Base-by-base conservation (phyloP, 1,139 yeast genomes). In the Pichia sp. region DNA sequence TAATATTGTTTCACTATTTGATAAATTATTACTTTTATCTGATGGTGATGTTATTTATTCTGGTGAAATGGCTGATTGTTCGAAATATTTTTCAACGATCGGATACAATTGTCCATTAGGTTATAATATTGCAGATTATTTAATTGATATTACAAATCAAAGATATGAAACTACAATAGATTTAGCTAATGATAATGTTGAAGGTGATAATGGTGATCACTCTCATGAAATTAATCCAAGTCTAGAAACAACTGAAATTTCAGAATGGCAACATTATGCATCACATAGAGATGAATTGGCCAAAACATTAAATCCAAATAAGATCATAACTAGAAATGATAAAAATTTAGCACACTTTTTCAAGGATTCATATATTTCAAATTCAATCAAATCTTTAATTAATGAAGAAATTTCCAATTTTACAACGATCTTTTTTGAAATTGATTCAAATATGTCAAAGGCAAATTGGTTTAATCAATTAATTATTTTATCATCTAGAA, bases 211-310 rank as follows among this genome's bases (percentile, higher is more conserved):
- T 5, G 74, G 72, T 49, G 58, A 55, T 5, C 61, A 58, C 43
- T 60, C 71, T 11, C 82, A 79, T 53, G 71, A 70, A 14, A 59
- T 67, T n/a, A 70, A 49, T 55, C 62, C 53, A 63, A 70, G 69
- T 14, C 70, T 71, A 10, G 77, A 74, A 19, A 74, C 76, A 41
- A 81, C 83, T 59, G 77, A 87, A 6, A 87, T 91, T 10, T 73
- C 83, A 41, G 96, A 88, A 68, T 90, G 97, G 96, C 90, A 83
- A 52, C 96, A 88, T 67, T 82, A 75, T 66, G 96, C 96, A 0
- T 79, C 79, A n/a, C 96, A 89, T 64, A 73, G 96, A 51, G 91
- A 86, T 60, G 95, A 87, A 57, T 75, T 76, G 53, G 68, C 67
- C 34, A 66, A 67, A 39, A 53, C 62, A 2, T 47, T 61, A 10